phyloP scores from a whole-genome alignment of 768 basidiomycete species.

The Ramaria sp. region DNA sequence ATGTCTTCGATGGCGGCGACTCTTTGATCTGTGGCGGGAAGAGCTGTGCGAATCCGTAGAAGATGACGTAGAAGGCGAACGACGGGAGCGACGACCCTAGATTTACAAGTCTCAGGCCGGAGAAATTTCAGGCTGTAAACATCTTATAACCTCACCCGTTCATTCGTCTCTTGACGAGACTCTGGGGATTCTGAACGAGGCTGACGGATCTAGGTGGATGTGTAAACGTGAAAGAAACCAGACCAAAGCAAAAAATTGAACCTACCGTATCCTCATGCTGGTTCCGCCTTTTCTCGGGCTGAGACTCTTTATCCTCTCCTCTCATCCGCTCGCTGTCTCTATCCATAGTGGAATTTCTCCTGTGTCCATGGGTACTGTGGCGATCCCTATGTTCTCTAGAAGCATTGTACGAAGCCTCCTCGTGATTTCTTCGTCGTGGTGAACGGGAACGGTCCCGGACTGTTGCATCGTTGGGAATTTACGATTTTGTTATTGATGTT shows the following conservation, averaged over 20 bases:
- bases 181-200: neutral
- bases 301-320: neutral
- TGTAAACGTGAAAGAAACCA: neutral
- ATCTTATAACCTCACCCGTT: neutral
- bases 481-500: neutral
- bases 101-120: neutral
- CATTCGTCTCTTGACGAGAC: neutral
- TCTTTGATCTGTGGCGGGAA: neutral
- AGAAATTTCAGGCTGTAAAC: too few species aligned
- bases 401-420: neutral
- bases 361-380: neutral
- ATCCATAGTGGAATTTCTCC: neutral
- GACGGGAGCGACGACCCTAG: neutral
- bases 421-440: neutral
- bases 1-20: neutral
- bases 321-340: neutral
- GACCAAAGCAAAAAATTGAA: neutral
- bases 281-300: neutral
- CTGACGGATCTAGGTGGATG: neutral
- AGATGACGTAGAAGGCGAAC: slow-evolving; percentile 2
- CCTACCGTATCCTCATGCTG: neutral
- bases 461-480: neutral
- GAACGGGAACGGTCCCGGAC: slow-evolving; percentile 1
- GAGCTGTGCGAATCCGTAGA: neutral
- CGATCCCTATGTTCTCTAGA: neutral